phyloP scores from a whole-genome alignment of 768 basidiomycete genomes.

The Agrocybe chaxingu region DNA sequence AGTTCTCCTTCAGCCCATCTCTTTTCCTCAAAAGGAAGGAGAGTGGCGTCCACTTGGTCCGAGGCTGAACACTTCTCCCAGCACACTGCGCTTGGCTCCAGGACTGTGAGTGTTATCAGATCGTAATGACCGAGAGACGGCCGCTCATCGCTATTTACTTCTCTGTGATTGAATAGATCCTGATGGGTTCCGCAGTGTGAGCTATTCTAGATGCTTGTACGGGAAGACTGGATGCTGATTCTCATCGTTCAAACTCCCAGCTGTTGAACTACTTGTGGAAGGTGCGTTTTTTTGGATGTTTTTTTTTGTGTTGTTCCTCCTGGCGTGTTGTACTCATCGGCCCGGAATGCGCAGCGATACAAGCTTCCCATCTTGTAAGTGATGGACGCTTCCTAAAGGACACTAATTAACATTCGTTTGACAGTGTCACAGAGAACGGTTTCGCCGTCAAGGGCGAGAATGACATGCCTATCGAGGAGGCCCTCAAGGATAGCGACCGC shows the following conservation, averaged over 20 bases:
- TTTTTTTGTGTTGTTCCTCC: background rate
- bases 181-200: conserved; percentile 60
- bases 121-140: too few species aligned
- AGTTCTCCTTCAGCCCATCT: conserved; percentile 6
- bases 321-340: conserved; percentile 12
- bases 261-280: conserved; percentile 71
- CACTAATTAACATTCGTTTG: conserved; percentile 3
- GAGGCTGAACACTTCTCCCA: conserved; percentile 16
- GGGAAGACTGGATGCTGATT: background rate
- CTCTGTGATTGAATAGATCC: conserved; percentile 41
- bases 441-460: conserved; percentile 68
- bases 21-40: background rate
- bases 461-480: conserved; percentile 47
- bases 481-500: conserved; percentile 56
- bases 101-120: conserved; percentile 41
- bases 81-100: conserved; percentile 67
- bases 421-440: conserved; percentile 71
- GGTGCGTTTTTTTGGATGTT: conserved; percentile 27
- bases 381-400: background rate
- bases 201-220: conserved; percentile 10
- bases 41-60: background rate
- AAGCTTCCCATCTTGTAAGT: conserved; percentile 38
- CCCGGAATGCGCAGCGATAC: conserved; percentile 43
- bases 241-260: conserved; percentile 20
- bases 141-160: background rate